phyloP scores from a whole-genome alignment of 2,329 filamentous ascomycete species.

The Aspergillus versicolor region DNA sequence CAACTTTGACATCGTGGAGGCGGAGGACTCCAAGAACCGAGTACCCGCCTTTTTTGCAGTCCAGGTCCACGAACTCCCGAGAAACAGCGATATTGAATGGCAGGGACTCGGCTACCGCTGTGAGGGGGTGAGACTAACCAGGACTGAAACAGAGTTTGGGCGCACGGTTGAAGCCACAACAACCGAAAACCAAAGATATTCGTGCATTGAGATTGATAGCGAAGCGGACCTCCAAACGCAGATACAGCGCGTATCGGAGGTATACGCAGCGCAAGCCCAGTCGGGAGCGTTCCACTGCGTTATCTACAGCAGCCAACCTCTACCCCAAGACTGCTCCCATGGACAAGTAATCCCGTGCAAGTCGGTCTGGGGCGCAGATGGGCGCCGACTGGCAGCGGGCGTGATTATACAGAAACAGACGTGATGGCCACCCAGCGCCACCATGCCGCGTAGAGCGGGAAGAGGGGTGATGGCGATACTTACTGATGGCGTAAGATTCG shows the following conservation, averaged over 20 bases:
- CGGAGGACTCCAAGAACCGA: slow-evolving; percentile 17
- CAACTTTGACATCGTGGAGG: slow-evolving; percentile 27
- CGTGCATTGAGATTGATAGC: slow-evolving; percentile 31
- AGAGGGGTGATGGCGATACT: neutral
- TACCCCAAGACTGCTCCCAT: slow-evolving; percentile 23
- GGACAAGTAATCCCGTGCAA: slow-evolving; percentile 44
- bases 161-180: slow-evolving; percentile 23
- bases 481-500: slow-evolving; percentile 7
- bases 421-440: neutral
- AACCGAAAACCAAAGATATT: slow-evolving; percentile 26
- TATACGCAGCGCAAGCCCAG: slow-evolving; percentile 12
- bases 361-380: slow-evolving; percentile 40
- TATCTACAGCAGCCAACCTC: slow-evolving; percentile 35
- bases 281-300: slow-evolving; percentile 25
- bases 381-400: slow-evolving; percentile 34
- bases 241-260: slow-evolving; percentile 25
- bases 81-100: slow-evolving; percentile 78
- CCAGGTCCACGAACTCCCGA: slow-evolving; percentile 74
- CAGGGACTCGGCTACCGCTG: slow-evolving; percentile 63
- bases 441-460: neutral
- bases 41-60: slow-evolving; percentile 70
- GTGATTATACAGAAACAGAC: slow-evolving; percentile 32
- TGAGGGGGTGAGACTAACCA: slow-evolving; percentile 24
- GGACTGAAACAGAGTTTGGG: slow-evolving; percentile 15
- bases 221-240: slow-evolving; percentile 21